phyloP scores from a whole-genome alignment of 192 early-diverging fungal genomes.

The Paraglomus occultum region DNA sequence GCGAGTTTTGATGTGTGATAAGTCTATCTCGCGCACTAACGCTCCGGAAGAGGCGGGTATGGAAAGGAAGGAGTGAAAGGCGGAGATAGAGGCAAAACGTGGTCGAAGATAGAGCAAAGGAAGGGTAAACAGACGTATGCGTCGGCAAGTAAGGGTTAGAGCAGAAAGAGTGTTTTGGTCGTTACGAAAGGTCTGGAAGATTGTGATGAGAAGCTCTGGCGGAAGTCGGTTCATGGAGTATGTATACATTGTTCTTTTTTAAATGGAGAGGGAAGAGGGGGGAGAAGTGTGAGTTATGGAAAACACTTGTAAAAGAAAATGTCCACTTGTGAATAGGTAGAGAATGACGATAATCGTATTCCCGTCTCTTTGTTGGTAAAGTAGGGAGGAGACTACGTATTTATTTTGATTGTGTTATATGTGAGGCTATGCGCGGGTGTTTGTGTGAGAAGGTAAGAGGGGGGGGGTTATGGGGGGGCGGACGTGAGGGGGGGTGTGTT shows the following conservation, averaged over 20 bases:
- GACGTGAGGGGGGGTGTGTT: too few species aligned
- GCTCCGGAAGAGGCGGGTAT: conserved; percentile 5
- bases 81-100: not conserved
- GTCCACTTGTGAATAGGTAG: not conserved
- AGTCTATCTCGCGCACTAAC: conserved; percentile 14
- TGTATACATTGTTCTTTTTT: not conserved
- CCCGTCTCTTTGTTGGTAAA: too few species aligned
- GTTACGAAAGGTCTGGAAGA: not conserved
- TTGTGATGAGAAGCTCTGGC: conserved; percentile 1
- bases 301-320: not conserved
- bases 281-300: not conserved
- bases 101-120: conserved; percentile 2
- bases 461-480: too few species aligned
- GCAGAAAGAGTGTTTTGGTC: conserved; percentile 12
- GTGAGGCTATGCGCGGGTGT: too few species aligned
- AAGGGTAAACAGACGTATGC: not conserved
- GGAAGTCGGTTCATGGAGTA: conserved; percentile 12
- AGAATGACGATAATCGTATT: not conserved
- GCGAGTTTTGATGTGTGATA: conserved; percentile 3
- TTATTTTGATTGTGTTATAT: too few species aligned
- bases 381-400: too few species aligned
- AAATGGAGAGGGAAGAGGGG: not conserved
- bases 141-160: not conserved
- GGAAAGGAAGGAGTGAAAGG: conserved; percentile 10
- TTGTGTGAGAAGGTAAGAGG: too few species aligned